Evolutionary conservation across 495 filamentous ascomycete genomes (phyloP).

Genomic region (Lichina pygmaea): DNA sequence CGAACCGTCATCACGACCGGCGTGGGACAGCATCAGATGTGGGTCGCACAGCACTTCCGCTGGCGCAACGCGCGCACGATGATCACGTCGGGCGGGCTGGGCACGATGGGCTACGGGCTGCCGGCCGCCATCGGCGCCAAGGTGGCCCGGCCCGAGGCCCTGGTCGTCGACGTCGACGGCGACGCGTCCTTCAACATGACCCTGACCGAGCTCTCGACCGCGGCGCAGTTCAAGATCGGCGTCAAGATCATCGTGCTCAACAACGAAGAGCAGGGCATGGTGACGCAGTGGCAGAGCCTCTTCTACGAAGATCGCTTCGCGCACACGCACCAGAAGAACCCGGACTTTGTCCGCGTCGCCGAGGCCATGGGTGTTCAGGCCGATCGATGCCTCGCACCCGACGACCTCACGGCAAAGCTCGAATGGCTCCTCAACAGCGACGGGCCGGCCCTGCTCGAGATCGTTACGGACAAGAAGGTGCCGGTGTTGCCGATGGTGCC

Average conservation of each 20-base stretch:
- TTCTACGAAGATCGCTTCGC: conserved; percentile 85
- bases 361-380: conserved; percentile 62
- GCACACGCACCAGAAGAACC: conserved; percentile 76
- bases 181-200: conserved; percentile 98
- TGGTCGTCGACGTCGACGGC: conserved; percentile 86
- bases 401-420: conserved; percentile 49
- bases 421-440: conserved; percentile 60
- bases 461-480: conserved; percentile 53
- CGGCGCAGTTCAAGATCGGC: conserved; percentile 73
- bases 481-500: conserved; percentile 96
- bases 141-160: conserved; percentile 56
- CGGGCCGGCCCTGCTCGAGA: conserved; percentile 17
- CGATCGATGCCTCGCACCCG: conserved; percentile 32
- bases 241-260: conserved; percentile 82
- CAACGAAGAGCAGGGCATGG: conserved; percentile 95
- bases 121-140: conserved; percentile 87
- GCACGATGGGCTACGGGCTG: conserved; percentile 88
- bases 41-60: conserved; percentile 80
- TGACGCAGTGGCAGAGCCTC: conserved; percentile 83
- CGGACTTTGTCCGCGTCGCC: conserved; percentile 62
- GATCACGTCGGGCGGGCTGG: conserved; percentile 76
- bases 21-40: conserved; percentile 95
- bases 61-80: conserved; percentile 70
- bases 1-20: conserved; percentile 69
- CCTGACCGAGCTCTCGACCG: conserved; percentile 71